A percentile compares a stretch with the other conserved stretches of the same genome.
phyloP scores from a whole-genome alignment of 371 early-diverging fungal genomes.

The Mortierella sp. region DNA sequence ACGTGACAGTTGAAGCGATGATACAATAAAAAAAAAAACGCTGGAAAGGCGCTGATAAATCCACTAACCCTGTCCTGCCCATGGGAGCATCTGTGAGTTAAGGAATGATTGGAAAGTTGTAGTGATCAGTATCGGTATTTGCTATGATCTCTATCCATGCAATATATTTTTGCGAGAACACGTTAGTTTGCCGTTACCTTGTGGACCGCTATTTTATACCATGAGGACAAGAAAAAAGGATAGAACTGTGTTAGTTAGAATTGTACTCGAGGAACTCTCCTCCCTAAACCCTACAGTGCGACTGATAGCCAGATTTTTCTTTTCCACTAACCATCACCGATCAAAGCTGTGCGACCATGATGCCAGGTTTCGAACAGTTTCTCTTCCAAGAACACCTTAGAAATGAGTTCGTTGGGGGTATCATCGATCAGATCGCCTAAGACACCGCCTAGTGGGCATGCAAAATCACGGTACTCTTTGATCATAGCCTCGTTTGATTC shows the following conservation, averaged over 20 bases:
- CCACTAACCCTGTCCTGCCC: slow-evolving; percentile 1
- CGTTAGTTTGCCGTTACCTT: slow-evolving; percentile 1
- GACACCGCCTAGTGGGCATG: slow-evolving; percentile 12
- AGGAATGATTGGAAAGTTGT: not conserved
- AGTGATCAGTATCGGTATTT: no score
- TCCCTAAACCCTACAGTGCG: not conserved
- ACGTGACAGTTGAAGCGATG: not conserved
- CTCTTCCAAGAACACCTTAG: slow-evolving; percentile 18
- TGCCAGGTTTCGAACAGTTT: no score
- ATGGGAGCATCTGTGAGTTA: slow-evolving; percentile 1
- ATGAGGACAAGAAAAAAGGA: no score
- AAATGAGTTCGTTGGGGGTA: slow-evolving; percentile 12
- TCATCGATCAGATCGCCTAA: slow-evolving; percentile 25
- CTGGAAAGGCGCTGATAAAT: no score
- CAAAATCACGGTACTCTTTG: slow-evolving; percentile 5
- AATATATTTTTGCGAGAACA: not conserved
- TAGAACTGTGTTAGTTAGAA: not conserved
- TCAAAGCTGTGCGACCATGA: slow-evolving; percentile 13
- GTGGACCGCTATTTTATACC: slow-evolving; percentile 18
- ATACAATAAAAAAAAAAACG: not conserved
- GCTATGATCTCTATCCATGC: not conserved
- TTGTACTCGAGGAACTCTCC: not conserved
- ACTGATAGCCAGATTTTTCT: not conserved
- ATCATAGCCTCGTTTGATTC: slow-evolving; percentile 13
- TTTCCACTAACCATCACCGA: slow-evolving; percentile 19